Conservation (phyloP, 306 rosid species). For the Nissolia schottii region DNA sequence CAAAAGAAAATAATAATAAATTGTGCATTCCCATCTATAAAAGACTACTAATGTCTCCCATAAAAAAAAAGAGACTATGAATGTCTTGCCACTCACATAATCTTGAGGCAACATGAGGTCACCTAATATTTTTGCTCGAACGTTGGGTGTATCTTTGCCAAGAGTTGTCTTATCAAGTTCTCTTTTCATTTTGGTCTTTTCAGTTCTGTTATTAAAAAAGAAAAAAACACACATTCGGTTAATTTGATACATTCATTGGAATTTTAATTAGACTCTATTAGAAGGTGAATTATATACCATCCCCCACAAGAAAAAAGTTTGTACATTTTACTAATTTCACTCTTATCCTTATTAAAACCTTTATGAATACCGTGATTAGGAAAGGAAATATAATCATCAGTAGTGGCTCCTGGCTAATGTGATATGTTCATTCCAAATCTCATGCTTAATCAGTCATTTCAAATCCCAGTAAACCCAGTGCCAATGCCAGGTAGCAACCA, state of each 20-base stretch:
- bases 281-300: neutral
- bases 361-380: neutral
- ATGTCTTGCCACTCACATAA: neutral
- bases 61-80: no score
- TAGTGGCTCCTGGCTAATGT: neutral
- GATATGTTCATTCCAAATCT: neutral
- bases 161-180: neutral
- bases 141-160: neutral
- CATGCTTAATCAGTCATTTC: no score
- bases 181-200: neutral
- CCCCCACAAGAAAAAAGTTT: neutral
- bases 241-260: constrained; percentile 20
- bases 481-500: no score
- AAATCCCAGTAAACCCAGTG: no score
- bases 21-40: neutral
- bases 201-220: neutral
- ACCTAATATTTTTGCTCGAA: neutral
- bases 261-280: neutral
- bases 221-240: neutral
- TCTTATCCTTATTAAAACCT: neutral
- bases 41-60: neutral
- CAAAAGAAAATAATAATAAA: no score
- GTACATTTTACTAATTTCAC: neutral
- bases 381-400: neutral
- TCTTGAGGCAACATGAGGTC: neutral